phyloP scores from a whole-genome alignment of 768 basidiomycete species.

The Trametes coccinea region DNA sequence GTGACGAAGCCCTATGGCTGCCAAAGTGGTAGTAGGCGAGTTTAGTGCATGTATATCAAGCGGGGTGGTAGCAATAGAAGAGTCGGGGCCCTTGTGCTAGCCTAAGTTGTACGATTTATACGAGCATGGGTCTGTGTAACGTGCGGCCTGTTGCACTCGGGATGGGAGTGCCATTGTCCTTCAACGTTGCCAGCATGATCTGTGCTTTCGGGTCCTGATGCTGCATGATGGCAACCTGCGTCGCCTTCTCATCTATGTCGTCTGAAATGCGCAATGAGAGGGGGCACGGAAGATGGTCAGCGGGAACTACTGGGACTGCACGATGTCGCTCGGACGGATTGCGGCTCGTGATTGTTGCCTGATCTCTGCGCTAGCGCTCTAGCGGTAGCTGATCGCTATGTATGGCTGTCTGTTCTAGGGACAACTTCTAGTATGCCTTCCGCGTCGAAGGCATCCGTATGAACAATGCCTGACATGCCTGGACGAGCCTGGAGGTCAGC shows the following conservation, averaged over 20 bases:
- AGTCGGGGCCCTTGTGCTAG: too few species aligned
- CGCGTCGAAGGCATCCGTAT: not conserved
- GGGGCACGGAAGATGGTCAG: slow-evolving; percentile 5
- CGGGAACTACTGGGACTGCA: slow-evolving; percentile 1
- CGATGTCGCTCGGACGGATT: not conserved
- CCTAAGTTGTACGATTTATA: not conserved
- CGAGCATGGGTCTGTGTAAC: not conserved
- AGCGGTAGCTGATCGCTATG: slow-evolving; percentile 18
- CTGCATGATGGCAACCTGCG: slow-evolving; percentile 15
- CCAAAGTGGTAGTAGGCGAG: too few species aligned
- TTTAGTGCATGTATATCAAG: too few species aligned
- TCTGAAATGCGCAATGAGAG: slow-evolving; percentile 10
- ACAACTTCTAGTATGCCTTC: not conserved
- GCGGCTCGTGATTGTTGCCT: not conserved
- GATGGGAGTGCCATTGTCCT: slow-evolving; percentile 7
- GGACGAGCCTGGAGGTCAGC: too few species aligned
- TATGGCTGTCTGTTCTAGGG: slow-evolving; percentile 5
- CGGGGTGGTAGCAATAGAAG: too few species aligned
- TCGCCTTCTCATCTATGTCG: slow-evolving; percentile 1
- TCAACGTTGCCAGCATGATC: slow-evolving; percentile 5
- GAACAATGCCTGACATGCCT: too few species aligned
- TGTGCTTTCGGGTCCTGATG: slow-evolving; percentile 3
- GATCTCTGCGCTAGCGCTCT: not conserved
- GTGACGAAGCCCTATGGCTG: too few species aligned
- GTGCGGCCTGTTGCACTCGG: not conserved